phyloP scores from a whole-genome alignment of 345 rosid genomes.

The Combretum micranthum region DNA sequence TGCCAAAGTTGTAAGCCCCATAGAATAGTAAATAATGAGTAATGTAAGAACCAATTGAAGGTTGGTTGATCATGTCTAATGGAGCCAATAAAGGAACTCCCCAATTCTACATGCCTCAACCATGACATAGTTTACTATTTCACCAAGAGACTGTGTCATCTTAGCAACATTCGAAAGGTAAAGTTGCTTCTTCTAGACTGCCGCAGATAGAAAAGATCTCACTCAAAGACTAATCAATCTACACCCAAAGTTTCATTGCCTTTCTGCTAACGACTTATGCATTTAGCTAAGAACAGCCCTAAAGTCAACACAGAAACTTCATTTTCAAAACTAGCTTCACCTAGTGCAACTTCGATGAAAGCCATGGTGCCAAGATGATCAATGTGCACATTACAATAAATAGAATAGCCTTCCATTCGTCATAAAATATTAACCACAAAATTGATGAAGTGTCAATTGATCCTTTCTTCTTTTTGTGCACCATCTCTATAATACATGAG shows the following conservation, averaged over 20 bases:
- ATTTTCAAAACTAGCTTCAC: slow-evolving; percentile 18
- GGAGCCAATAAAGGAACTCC: slow-evolving; percentile 42
- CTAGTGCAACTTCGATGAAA: slow-evolving; percentile 33
- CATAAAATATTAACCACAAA: slow-evolving; percentile 22
- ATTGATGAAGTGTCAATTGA: slow-evolving; percentile 19
- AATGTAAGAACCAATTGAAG: slow-evolving; percentile 39
- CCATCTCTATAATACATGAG: slow-evolving; percentile 19
- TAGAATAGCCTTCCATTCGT: slow-evolving; percentile 31
- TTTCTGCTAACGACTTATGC: slow-evolving; percentile 40
- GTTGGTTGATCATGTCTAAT: slow-evolving; percentile 36
- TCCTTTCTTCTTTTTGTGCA: slow-evolving; percentile 16
- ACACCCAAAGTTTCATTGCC: slow-evolving; percentile 41
- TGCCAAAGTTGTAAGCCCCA: slow-evolving; percentile 38
- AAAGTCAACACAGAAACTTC: slow-evolving; percentile 30
- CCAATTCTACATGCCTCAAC: slow-evolving; percentile 41
- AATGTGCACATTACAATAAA: slow-evolving; percentile 37
- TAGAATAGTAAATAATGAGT: slow-evolving; percentile 24
- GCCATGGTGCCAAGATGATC: slow-evolving; percentile 28
- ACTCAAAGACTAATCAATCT: slow-evolving; percentile 34
- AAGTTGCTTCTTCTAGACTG: slow-evolving; percentile 41
- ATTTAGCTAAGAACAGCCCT: slow-evolving; percentile 30
- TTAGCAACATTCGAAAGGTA: slow-evolving; percentile 28
- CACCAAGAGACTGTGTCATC: slow-evolving; percentile 28
- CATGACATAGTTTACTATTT: slow-evolving; percentile 34
- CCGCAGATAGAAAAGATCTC: slow-evolving; percentile 40